These are phyloP conservation scores for Elsinoe ampelina DNA, from an alignment of 2,329 filamentous ascomycete species.

Conservation along the genomic window DNA sequence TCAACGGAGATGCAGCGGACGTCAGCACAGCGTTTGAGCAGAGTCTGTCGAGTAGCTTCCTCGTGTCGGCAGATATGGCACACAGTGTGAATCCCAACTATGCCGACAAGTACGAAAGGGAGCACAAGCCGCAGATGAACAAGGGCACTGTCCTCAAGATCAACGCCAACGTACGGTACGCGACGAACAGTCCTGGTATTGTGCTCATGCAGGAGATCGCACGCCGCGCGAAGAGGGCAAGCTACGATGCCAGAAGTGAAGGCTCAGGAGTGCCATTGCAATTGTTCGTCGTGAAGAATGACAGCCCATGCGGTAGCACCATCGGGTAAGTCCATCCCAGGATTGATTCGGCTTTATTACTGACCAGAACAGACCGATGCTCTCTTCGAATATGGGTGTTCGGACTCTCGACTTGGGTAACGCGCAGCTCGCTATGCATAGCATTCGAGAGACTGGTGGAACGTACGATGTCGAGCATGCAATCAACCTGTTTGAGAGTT, in stretches of 20 bases:
- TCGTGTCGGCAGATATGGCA: conserved; percentile 95
- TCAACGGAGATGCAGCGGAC: conserved; percentile 37
- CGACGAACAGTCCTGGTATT: conserved; percentile 91
- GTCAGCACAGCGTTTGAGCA: conserved; percentile 80
- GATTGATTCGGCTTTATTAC: too few relatives aligned
- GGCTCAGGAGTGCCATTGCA: conserved; percentile 71
- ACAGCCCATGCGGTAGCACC: conserved; percentile 87
- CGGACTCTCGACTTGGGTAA: conserved; percentile 89
- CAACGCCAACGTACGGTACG: conserved; percentile 95
- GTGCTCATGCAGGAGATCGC: conserved; percentile 86
- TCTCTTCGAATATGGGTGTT: conserved; percentile 75
- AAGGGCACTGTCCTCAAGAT: conserved; percentile 94
- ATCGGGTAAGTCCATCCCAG: conserved; percentile 65
- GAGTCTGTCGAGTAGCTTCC: conserved; percentile 80
- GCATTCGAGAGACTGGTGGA: conserved; percentile 86
- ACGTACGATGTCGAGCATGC: conserved; percentile 79
- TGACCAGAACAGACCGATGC: conserved; percentile 53
- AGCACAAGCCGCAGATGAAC: conserved; percentile 92
- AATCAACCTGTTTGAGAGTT: conserved; percentile 76
- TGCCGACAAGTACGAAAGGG: conserved; percentile 76
- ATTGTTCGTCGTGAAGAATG: conserved; percentile 92
- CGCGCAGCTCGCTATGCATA: conserved; percentile 93
- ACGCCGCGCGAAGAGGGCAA: conserved; percentile 42
- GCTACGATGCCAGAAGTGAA: conserved; percentile 38
- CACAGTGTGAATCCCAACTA: conserved; percentile 97